Base-by-base conservation (phyloP, 1,284 basidiomycete species). In the Vanrija sp. region DNA sequence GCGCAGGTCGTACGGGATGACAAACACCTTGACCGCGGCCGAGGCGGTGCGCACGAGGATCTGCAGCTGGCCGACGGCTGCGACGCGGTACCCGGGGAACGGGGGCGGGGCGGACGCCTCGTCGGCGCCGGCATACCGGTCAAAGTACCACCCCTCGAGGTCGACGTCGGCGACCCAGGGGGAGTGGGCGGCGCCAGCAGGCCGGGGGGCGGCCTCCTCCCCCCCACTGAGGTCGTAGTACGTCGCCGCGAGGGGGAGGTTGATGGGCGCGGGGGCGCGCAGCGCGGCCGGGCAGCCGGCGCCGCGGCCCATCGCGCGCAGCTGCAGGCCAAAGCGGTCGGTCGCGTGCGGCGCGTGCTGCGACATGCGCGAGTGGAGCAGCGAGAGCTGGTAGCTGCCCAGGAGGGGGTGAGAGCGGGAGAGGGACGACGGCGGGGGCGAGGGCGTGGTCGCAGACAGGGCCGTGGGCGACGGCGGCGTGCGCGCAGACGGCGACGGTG, bases 71-170 rank as follows among this genome's bases (percentile, higher is more conserved):
- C 80, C 80, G 22, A 74, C 64, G 0, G 69, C 69, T 0, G 79
- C 77, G 6, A 81, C 69, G 25, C 72, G 67, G 56, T 79, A 81
- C 15, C 80, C 80, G 0, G 80, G 80, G 53, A 78, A 78, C 0
- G 57, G 51, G 0, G 76, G 76, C 6, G 70, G 70, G n/a, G 57
- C 43, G 0, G 47, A 18, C 18, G 49, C 7, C 2, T 20, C 5
- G 25, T 41, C 31, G 35, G 41, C 36, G 6, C 22, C 49, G 10
- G 42, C 48, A 24, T 59, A 66, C 6, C 22, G 16, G 1, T 54
- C 25, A 18, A 62, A 65, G 49, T 69, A 74, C 46, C 66, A 57
- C n/a, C 56, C 31, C 49, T 75, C 71, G 15, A 76, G 47, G 57
- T 75, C 71, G 9, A 75, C 63, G 39, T 56, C 70, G 3, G 68